Base-by-base conservation (phyloP, 805 yeast species). In the Metschnikowia gelsemii region DNA sequence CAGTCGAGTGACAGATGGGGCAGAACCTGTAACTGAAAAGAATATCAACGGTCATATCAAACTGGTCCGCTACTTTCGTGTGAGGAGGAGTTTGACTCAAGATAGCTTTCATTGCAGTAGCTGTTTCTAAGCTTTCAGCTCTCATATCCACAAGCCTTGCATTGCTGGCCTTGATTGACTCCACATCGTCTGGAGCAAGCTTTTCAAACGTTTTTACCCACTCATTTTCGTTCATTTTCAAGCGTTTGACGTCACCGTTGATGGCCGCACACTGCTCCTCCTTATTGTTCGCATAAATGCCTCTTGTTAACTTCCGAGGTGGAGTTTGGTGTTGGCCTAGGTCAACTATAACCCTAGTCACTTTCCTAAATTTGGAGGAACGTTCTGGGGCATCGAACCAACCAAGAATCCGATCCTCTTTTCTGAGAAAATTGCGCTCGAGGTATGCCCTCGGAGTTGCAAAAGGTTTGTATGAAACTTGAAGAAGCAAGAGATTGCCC, bases 1-100 rank as follows among this genome's bases (percentile, higher is more conserved):
- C 35, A 12, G 35, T 32, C 8, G 35, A 22, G 19, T 19, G 35
- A 23, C 26, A 32, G 12, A 32, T 14, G 14, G 35, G 35, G 16
- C 26, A 32, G 16, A 17, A 13, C 9, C 16, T 26, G 8, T 22
- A 20, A 14, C 13, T 32, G 18, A 12, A 32, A 8, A 13, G 16
- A 12, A 32, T 16, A 8, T 32, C 35, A 32, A 17, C 12, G 7
- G 13, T 14, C 29, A 26, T 26, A 14, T n/a, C 29, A 8, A 7
- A 6, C 8, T 6, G 6, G n/a, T 26, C 29, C 5, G 29, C 7
- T 12, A 26, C 29, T 26, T 26, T 26, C 29, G 13, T 14, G 13
- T 26, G 8, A 26, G 29, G 29, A 7, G 29, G 29, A 6, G n/a
- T 12, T 26, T 26, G 29, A 14, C 29, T 22, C n/a, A n/a, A n/a